Percentiles rank a stretch among this genome's conserved stretches.
phyloP scores from a whole-genome alignment of 1,284 basidiomycete genomes.

The Earliella scabrosa region DNA sequence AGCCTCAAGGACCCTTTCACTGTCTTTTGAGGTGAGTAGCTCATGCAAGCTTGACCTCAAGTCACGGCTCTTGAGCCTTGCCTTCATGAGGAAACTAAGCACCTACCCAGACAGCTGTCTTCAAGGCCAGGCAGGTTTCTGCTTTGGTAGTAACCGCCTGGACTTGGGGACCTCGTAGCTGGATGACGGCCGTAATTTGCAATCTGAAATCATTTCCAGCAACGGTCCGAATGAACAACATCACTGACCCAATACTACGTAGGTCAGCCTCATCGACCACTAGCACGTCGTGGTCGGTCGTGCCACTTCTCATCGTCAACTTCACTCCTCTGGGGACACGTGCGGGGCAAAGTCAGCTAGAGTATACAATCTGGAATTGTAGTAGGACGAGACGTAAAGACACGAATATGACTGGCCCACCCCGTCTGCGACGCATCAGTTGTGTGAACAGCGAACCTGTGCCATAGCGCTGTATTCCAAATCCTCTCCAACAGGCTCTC shows the following conservation, averaged over 20 bases:
- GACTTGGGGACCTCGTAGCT: slow-evolving; percentile 25
- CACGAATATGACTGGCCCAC: slow-evolving; percentile 6
- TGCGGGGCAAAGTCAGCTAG: too few species aligned
- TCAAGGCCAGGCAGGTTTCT: slow-evolving; percentile 18
- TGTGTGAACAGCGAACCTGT: slow-evolving; percentile 8
- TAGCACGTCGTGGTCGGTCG: neutral
- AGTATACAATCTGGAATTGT: too few species aligned
- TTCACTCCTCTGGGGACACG: too few species aligned
- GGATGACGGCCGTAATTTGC: slow-evolving; percentile 49
- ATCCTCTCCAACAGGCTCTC: slow-evolving; percentile 11
- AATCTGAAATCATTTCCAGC: slow-evolving; percentile 37
- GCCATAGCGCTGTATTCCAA: slow-evolving; percentile 23
- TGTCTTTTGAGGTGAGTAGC: too few species aligned
- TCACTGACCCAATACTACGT: neutral
- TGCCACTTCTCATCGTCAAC: too few species aligned
- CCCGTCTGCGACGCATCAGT: neutral
- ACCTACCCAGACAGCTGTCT: slow-evolving; percentile 17
- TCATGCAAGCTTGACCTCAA: too few species aligned
- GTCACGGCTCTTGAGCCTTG: neutral
- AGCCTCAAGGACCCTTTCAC: too few species aligned
- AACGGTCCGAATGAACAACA: neutral
- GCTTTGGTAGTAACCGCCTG: slow-evolving; percentile 9
- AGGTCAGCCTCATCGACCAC: neutral
- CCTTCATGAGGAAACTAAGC: slow-evolving; percentile 20
- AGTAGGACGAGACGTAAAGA: neutral